Evolutionary conservation across 345 rosid genomes (phyloP), one percentile per base, ranked within the genome.

Genomic region (Camelina neglecta): DNA sequence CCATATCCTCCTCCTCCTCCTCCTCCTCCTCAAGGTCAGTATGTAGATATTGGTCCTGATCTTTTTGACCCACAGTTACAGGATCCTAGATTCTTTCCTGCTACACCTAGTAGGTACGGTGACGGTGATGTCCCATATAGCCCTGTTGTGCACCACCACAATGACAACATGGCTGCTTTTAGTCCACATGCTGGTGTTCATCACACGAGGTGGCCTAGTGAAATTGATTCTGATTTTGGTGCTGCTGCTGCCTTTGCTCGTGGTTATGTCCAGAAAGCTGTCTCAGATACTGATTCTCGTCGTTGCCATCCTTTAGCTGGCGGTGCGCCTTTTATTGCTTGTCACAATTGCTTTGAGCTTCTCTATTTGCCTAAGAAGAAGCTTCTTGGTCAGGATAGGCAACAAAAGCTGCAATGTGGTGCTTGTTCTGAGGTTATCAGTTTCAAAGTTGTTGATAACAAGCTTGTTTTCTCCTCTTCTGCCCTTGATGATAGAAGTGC

Each of bases 301-400:
- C 79, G 61, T 31, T 84, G 62, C 39, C 81, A 18, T 83, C 85
- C 97, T 44, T 59, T 89, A 36, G 88, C 80, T 8, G 88, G 90
- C 0, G 94, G 89, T 70, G 87, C 91, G 4, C 94, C 94, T 5
- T 89, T 91, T 78, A 20, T 89, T 15, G 81, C 80, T 4, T 91
- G 97, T 75, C 80, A 74, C 31, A 83, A 63, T 65, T 91, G 92
- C 84, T 87, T 81, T 57, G 90, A 83, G 75, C 65, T 87, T 39
- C 84, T 91, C 16, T 79, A 79, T 73, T 50, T 91, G 65, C 92
- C 92, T 50, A 84, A 71, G 64, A 81, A 79, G 64, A 72, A 82
- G 60, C 76, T 75, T 67, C 71, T 76, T 53, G 66, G 23, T 72
- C 77, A 68, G 12, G 81, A 76, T 11, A 71, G 50, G 50, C 81